Evolutionary conservation across 805 yeast genomes (phyloP).

Genomic region (Candida quercuum): DNA sequence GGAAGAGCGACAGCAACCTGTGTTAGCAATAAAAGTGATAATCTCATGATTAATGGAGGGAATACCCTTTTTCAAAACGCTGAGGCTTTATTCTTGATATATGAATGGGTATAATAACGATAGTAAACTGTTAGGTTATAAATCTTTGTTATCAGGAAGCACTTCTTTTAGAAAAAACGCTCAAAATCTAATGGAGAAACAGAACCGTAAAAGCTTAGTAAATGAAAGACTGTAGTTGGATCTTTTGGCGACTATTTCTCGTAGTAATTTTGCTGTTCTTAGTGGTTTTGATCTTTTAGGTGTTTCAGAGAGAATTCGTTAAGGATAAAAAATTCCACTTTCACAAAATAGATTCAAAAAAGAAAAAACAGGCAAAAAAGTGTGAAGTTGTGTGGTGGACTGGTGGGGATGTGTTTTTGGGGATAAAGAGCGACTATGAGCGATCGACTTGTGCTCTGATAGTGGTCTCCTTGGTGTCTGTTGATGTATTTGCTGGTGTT

Average conservation of each 20-base stretch:
- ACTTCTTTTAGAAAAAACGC: background rate
- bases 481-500: too few relatives aligned
- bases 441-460: too few relatives aligned
- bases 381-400: too few relatives aligned
- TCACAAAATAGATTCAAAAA: too few relatives aligned
- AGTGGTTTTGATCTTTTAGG: background rate
- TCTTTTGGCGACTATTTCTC: background rate
- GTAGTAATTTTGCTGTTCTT: background rate
- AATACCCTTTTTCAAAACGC: background rate
- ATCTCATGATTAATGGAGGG: slow-evolving; percentile 6
- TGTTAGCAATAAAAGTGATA: slow-evolving; percentile 7
- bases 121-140: background rate
- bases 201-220: too few relatives aligned
- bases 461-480: too few relatives aligned
- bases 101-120: background rate
- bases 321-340: too few relatives aligned
- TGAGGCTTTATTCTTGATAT: background rate
- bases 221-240: slow-evolving; percentile 5
- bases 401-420: too few relatives aligned
- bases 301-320: too few relatives aligned
- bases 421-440: too few relatives aligned
- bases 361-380: too few relatives aligned
- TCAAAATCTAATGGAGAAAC: too few relatives aligned
- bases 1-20: slow-evolving; percentile 13
- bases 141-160: background rate